These are phyloP conservation scores for Suillus paluster DNA, from an alignment of 768 basidiomycete genomes.

Conservation along the genomic window DNA sequence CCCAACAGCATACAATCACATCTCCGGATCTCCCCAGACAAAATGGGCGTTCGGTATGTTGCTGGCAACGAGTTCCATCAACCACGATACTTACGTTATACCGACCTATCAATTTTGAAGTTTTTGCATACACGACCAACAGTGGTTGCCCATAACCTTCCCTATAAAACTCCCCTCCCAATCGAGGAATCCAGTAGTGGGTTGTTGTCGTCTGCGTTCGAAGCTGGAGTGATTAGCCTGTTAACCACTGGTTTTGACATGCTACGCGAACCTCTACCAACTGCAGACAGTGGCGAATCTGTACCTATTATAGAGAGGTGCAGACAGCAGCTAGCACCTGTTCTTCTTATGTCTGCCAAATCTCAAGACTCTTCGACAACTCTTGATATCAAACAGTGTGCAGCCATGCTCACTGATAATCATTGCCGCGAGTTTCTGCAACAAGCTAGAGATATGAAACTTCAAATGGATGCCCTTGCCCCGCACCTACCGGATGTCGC, in stretches of 20 bases:
- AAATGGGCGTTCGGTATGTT: slow-evolving; percentile 26
- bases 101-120: not conserved
- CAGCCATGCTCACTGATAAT: slow-evolving; percentile 32
- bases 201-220: slow-evolving; percentile 17
- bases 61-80: slow-evolving; percentile 5
- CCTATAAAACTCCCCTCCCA: slow-evolving; percentile 8
- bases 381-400: slow-evolving; percentile 24
- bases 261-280: slow-evolving; percentile 1
- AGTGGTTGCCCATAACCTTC: slow-evolving; percentile 17
- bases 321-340: slow-evolving; percentile 28
- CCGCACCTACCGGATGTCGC: slow-evolving; percentile 7
- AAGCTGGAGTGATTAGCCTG: slow-evolving; percentile 16
- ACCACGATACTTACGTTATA: slow-evolving; percentile 9
- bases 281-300: slow-evolving; percentile 17
- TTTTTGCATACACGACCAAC: slow-evolving; percentile 15
- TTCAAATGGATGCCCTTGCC: slow-evolving; percentile 21
- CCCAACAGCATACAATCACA: slow-evolving; percentile 11
- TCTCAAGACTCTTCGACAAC: slow-evolving; percentile 18
- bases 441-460: slow-evolving; percentile 29
- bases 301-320: slow-evolving; percentile 29
- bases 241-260: slow-evolving; percentile 7
- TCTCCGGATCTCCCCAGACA: slow-evolving; percentile 5
- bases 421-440: slow-evolving; percentile 23
- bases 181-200: slow-evolving; percentile 9
- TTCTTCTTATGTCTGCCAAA: slow-evolving; percentile 22